Evolutionary conservation across 1,284 basidiomycete species (phyloP).

Genomic region (Cutaneotrichosporon dermatis): DNA sequence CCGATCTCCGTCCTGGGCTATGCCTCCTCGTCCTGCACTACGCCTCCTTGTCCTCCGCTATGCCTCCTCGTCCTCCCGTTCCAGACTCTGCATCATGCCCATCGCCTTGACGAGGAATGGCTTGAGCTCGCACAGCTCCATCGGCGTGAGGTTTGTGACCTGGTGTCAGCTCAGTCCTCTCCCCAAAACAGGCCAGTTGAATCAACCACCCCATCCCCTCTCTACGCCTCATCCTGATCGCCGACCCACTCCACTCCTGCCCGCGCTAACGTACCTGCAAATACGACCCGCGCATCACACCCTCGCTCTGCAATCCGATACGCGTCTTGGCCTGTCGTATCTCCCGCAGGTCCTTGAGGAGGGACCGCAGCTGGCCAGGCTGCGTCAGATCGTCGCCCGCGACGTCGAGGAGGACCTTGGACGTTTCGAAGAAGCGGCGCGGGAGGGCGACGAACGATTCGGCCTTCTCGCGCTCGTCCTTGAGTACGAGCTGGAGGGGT

Average conservation of each 20-base stretch:
- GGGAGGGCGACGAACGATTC: constrained; percentile 71
- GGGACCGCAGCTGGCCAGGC: constrained; percentile 71
- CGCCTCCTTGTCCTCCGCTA: no score
- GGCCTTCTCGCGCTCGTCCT: constrained; percentile 62
- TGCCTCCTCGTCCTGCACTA: no score
- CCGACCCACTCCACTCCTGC: constrained; percentile 51
- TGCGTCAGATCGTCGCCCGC: constrained; percentile 83
- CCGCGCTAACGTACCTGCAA: constrained; percentile 52
- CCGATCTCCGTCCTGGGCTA: no score
- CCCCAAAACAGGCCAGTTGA: not conserved
- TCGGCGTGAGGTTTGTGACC: constrained; percentile 78
- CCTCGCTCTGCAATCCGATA: constrained; percentile 73
- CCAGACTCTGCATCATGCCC: constrained; percentile 56
- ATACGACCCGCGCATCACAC: constrained; percentile 50
- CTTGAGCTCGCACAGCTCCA: constrained; percentile 88
- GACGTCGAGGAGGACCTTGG: constrained; percentile 81
- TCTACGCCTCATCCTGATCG: not conserved
- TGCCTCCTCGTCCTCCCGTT: constrained; percentile 21
- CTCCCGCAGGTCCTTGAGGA: constrained; percentile 91
- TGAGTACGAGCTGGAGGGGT: constrained; percentile 66
- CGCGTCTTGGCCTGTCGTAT: constrained; percentile 89
- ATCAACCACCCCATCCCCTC: no score
- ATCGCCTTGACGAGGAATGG: constrained; percentile 83
- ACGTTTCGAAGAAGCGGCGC: constrained; percentile 80
- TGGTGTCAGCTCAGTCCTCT: constrained; percentile 38